A percentile compares a stretch with the other conserved stretches of the same genome.
Conservation (phyloP, 2,329 filamentous ascomycete genomes). For the Nothomitra cinnamomea region DNA sequence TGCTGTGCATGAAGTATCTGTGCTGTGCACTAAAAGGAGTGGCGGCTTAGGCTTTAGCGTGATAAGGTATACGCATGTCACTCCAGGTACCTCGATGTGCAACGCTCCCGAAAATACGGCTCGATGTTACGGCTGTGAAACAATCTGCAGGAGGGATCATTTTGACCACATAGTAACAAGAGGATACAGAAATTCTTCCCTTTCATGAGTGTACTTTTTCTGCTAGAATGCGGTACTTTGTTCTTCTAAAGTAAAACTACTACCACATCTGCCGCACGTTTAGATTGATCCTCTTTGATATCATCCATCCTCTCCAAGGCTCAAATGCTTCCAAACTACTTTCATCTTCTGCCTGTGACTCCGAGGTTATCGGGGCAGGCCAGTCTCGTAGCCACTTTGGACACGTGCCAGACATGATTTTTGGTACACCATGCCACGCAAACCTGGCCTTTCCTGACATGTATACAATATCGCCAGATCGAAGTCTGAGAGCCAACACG, state of each 20-base stretch:
- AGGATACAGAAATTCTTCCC: not conserved
- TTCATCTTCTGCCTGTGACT: constrained; percentile 25
- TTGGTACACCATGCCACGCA: constrained; percentile 91
- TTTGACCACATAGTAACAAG: not conserved
- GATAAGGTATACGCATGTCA: not conserved
- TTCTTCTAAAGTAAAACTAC: not conserved
- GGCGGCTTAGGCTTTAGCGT: not conserved
- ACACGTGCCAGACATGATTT: constrained; percentile 64
- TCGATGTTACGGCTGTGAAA: too few species aligned
- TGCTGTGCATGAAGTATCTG: not conserved
- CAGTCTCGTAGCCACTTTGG: constrained; percentile 57
- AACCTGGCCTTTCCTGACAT: constrained; percentile 72
- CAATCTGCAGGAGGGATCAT: too few species aligned
- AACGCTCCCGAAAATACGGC: too few species aligned
- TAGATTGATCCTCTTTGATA: constrained; percentile 70
- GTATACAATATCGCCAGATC: constrained; percentile 77
- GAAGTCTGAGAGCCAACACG: constrained; percentile 46
- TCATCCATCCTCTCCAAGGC: constrained; percentile 76
- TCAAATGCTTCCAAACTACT: constrained; percentile 22
- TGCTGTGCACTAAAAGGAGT: not conserved
- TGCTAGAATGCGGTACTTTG: too few species aligned
- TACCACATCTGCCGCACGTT: constrained; percentile 82
- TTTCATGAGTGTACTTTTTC: too few species aligned
- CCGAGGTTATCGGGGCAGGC: constrained; percentile 37
- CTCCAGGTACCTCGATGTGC: too few species aligned